Conservation (phyloP, 495 filamentous ascomycete genomes). For the Chaetomidium leptoderma region DNA sequence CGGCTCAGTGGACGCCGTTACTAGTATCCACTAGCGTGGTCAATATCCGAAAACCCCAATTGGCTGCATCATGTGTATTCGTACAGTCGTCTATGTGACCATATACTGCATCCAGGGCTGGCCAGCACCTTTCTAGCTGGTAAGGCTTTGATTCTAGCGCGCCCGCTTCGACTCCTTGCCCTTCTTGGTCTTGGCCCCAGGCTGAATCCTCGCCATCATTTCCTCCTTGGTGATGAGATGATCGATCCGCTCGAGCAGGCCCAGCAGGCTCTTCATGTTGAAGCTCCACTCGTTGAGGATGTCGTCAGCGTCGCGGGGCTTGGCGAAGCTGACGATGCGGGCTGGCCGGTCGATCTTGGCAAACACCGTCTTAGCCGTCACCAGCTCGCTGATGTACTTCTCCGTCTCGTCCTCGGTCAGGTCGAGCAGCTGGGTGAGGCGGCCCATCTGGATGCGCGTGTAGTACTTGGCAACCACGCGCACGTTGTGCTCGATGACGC, state of each 20-base stretch:
- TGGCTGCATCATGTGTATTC: slow-evolving; percentile 8
- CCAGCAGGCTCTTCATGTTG: slow-evolving; percentile 96
- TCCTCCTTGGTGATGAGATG: slow-evolving; percentile 99
- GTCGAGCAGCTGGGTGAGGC: slow-evolving; percentile 84
- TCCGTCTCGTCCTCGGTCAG: slow-evolving; percentile 93
- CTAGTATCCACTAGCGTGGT: neutral
- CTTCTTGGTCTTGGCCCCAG: slow-evolving; percentile 43
- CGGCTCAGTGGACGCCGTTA: too few relatives aligned
- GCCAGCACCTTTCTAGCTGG: neutral
- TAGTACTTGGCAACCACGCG: slow-evolving; percentile 98
- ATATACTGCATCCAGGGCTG: neutral
- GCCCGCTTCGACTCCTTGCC: slow-evolving; percentile 31
- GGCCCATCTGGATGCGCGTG: slow-evolving; percentile 87
- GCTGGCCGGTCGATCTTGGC: slow-evolving; percentile 97
- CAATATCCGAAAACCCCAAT: neutral
- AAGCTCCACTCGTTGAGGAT: slow-evolving; percentile 97
- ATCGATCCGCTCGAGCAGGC: slow-evolving; percentile 87
- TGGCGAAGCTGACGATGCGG: slow-evolving; percentile 84
- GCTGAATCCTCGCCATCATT: slow-evolving; percentile 98
- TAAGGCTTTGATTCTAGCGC: neutral
- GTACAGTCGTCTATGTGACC: slow-evolving; percentile 15
- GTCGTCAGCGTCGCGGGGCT: slow-evolving; percentile 92
- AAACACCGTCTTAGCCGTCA: slow-evolving; percentile 93
- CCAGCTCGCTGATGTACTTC: slow-evolving; percentile 92
- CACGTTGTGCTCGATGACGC: slow-evolving; percentile 98